Conservation (phyloP, 352 stramenopile genomes). For the Aphanomyces cochlioides region DNA sequence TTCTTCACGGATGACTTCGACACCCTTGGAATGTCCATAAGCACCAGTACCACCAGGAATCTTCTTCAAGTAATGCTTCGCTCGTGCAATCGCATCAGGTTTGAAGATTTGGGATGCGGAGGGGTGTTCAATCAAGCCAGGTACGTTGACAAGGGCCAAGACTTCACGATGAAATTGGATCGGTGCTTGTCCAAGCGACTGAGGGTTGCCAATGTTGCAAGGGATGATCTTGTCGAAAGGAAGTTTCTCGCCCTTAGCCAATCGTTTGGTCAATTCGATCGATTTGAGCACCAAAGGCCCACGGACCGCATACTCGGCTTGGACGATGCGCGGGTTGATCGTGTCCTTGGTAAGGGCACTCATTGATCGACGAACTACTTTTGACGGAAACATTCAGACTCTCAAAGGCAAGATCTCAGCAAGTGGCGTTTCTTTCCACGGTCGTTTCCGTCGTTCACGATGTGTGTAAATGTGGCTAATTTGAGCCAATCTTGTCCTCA, state of each 20-base stretch:
- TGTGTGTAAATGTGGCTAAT: too few relatives aligned
- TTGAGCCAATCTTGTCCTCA: too few relatives aligned
- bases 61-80: constrained; percentile 83
- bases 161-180: constrained; percentile 93
- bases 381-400: constrained; percentile 8
- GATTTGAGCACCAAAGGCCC: constrained; percentile 81
- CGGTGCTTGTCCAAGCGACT: constrained; percentile 92
- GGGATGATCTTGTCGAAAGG: constrained; percentile 94
- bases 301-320: constrained; percentile 86
- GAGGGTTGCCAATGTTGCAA: constrained; percentile 98
- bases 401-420: background rate
- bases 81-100: constrained; percentile 80
- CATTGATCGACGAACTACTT: constrained; percentile 35
- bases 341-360: constrained; percentile 68
- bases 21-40: constrained; percentile 91
- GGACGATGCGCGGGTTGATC: constrained; percentile 74
- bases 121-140: constrained; percentile 80
- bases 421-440: constrained; percentile 12
- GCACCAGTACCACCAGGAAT: constrained; percentile 87
- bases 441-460: background rate
- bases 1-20: constrained; percentile 82
- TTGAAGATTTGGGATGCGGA: constrained; percentile 77
- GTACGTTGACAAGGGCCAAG: constrained; percentile 86
- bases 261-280: constrained; percentile 64
- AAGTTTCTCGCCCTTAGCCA: constrained; percentile 60